Evolutionary conservation across 1,139 yeast species (phyloP).

Genomic region (Diutina pseudorugosa): DNA sequence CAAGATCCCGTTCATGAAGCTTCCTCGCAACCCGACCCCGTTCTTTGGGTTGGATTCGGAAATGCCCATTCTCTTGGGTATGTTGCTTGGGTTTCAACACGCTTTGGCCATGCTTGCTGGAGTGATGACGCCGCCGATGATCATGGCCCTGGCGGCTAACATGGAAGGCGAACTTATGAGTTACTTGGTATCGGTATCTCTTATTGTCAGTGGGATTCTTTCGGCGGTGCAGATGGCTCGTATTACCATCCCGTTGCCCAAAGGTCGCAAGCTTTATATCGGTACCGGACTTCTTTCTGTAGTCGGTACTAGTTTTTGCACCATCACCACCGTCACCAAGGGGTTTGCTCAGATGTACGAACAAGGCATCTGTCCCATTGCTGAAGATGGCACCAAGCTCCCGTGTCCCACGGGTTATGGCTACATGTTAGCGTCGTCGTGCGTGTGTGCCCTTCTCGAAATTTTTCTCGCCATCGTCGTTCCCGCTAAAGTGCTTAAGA

Average conservation of each 20-base stretch:
- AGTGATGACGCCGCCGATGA: constrained; percentile 4
- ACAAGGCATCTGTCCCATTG: neutral
- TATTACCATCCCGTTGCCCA: neutral
- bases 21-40: neutral
- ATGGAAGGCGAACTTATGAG: neutral
- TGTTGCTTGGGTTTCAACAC: constrained; percentile 2
- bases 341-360: constrained; percentile 2
- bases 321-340: constrained; percentile 2
- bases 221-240: constrained; percentile 2
- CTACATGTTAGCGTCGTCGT: neutral
- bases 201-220: neutral
- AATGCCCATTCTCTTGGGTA: neutral
- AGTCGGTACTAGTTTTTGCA: constrained; percentile 3
- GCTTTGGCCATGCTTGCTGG: constrained; percentile 3
- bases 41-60: constrained; percentile 3
- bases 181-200: constrained; percentile 1
- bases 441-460: constrained; percentile 2
- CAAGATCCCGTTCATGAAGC: constrained; percentile 1
- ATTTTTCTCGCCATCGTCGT: neutral
- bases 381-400: constrained; percentile 1
- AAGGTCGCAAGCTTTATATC: neutral
- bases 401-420: constrained; percentile 2
- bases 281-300: constrained; percentile 3
- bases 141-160: constrained; percentile 3
- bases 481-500: constrained; percentile 1